A percentile compares a stretch with the other conserved stretches of the same genome.
These are phyloP conservation scores for Asterochloris erici DNA, from an alignment of 139 green algal genomes.

Conservation along the genomic window DNA sequence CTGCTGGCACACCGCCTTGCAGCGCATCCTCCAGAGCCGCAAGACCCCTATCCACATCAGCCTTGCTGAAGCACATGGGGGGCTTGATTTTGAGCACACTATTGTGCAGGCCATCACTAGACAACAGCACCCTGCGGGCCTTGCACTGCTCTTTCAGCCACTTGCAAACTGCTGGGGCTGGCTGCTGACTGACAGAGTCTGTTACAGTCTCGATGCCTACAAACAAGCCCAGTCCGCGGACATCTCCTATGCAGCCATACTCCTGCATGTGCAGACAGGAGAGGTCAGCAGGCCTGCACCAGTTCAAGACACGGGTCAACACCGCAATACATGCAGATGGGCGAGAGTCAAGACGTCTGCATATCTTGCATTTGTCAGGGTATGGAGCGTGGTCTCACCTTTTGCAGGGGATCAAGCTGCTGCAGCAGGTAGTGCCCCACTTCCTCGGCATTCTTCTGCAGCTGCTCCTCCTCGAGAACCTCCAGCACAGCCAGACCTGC, in stretches of 20 bases:
- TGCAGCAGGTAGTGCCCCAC: conserved; percentile 27
- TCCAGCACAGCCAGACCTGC: conserved; percentile 40
- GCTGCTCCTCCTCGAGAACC: conserved; percentile 37
- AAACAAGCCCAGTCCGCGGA: conserved; percentile 59
- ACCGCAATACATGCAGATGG: neutral
- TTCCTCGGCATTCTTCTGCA: conserved; percentile 44
- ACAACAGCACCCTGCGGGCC: conserved; percentile 48
- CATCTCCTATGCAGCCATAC: conserved; percentile 45
- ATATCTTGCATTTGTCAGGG: neutral
- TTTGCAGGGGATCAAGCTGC: conserved; percentile 8
- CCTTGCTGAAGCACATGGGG: conserved; percentile 54
- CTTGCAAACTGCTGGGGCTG: conserved; percentile 14
- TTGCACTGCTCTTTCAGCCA: conserved; percentile 45
- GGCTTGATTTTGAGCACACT: conserved; percentile 80
- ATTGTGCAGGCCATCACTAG: conserved; percentile 51
- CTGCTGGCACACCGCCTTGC: neutral
- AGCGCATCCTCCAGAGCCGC: neutral
- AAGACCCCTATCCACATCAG: conserved; percentile 39
- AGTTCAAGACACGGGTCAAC: neutral
- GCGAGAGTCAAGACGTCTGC: neutral
- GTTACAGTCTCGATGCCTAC: conserved; percentile 52
- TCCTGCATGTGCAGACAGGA: neutral
- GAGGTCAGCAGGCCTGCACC: neutral
- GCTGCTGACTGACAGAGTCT: conserved; percentile 16
- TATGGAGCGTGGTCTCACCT: neutral